Conservation (phyloP, 257 asterid genomes). For the Nyctanthes arbortristis region DNA sequence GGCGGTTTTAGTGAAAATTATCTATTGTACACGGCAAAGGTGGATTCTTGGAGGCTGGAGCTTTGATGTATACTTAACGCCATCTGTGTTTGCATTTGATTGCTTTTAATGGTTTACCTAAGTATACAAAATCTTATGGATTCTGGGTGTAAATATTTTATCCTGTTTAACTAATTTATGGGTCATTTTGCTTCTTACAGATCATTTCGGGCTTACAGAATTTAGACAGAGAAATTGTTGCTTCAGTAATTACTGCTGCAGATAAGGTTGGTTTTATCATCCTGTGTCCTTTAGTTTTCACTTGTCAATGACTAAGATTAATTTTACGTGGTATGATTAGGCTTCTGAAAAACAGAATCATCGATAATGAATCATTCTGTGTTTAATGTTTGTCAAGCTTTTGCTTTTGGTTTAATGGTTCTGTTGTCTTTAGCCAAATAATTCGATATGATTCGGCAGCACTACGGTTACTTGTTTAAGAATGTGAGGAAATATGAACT, state of each 20-base stretch:
- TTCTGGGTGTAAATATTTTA: background rate
- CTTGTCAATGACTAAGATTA: background rate
- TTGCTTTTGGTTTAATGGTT: too few relatives aligned
- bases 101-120: too few relatives aligned
- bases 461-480: too few relatives aligned
- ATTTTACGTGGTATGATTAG: background rate
- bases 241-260: slow-evolving; percentile 91
- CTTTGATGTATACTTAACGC: background rate
- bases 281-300: background rate
- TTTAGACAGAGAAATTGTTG: slow-evolving; percentile 73
- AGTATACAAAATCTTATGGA: background rate
- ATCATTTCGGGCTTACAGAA: slow-evolving; percentile 84
- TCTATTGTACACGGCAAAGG: too few relatives aligned
- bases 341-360: too few relatives aligned
- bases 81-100: background rate
- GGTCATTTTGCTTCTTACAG: slow-evolving; percentile 38
- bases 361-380: too few relatives aligned
- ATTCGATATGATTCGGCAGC: too few relatives aligned
- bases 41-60: background rate
- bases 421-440: too few relatives aligned
- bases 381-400: too few relatives aligned
- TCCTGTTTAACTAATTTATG: background rate
- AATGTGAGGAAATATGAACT: too few relatives aligned
- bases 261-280: slow-evolving; percentile 58
- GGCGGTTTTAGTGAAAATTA: background rate